These are phyloP conservation scores for Tetracladium maxilliforme DNA, from an alignment of 2,329 filamentous ascomycete species.

Conservation along the genomic window DNA sequence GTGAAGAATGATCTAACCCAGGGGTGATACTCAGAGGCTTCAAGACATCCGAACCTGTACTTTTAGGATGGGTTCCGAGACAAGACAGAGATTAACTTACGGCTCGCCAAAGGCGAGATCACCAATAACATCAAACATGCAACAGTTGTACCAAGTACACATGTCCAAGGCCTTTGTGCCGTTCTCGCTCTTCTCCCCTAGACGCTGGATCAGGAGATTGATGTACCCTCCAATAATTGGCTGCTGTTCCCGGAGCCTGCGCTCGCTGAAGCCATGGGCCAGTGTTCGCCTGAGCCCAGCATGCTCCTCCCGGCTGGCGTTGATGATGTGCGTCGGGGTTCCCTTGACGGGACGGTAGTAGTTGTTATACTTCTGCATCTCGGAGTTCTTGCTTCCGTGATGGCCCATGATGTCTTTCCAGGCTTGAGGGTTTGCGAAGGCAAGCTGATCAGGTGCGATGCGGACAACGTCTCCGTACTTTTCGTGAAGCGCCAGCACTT, in stretches of 20 bases:
- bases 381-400: too few species aligned
- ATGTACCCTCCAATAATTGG: conserved; percentile 22
- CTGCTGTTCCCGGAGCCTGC: conserved; percentile 23
- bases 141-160: conserved; percentile 4
- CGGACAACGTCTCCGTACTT: conserved; percentile 16
- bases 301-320: too few species aligned
- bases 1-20: too few species aligned
- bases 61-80: too few species aligned
- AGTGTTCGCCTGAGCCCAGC: conserved; percentile 8
- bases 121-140: conserved; percentile 24
- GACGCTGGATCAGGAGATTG: conserved; percentile 16
- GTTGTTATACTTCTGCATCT: conserved; percentile 8
- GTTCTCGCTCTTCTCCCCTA: conserved; percentile 11
- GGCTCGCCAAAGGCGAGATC: conserved; percentile 22
- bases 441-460: conserved; percentile 16
- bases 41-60: too few species aligned
- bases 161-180: conserved; percentile 4
- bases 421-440: conserved; percentile 16
- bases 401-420: conserved; percentile 18
- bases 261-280: conserved; percentile 22
- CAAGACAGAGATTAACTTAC: too few species aligned
- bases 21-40: too few species aligned
- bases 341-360: conserved; percentile 4
- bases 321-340: conserved; percentile 4
- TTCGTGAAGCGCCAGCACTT: conserved; percentile 9